Evolutionary conservation across 768 basidiomycete species (phyloP).

Genomic region (Phlebiopsis flavidoalba): DNA sequence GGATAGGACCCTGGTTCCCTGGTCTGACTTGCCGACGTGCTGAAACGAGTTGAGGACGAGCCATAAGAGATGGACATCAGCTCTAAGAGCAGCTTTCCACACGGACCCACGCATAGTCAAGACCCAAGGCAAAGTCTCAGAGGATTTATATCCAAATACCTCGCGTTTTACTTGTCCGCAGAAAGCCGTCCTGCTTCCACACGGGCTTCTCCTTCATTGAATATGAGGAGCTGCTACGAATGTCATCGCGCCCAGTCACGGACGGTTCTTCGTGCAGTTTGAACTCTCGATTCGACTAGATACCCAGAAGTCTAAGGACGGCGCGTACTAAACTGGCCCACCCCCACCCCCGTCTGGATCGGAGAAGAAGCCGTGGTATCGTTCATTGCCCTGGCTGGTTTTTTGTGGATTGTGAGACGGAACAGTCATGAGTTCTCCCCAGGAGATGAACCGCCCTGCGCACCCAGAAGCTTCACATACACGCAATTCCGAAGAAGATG

Average conservation of each 20-base stretch:
- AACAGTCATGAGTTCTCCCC: not conserved
- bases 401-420: not conserved
- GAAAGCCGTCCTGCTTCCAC: slow-evolving; percentile 4
- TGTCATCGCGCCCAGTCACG: not conserved
- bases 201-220: not conserved
- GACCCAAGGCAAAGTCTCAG: not conserved
- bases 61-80: slow-evolving; percentile 1
- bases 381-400: not conserved
- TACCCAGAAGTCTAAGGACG: not conserved
- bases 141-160: too few species aligned
- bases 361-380: not conserved
- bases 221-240: not conserved
- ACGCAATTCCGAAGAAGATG: too few species aligned
- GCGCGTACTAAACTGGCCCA: too few species aligned
- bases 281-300: not conserved
- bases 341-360: too few species aligned
- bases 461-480: too few species aligned
- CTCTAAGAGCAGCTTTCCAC: not conserved
- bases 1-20: not conserved
- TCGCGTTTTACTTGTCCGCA: slow-evolving; percentile 1
- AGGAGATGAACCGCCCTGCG: not conserved
- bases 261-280: not conserved
- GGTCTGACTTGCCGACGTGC: not conserved
- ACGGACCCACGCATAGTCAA: not conserved
- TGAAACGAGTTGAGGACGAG: not conserved